Conservation (phyloP, 176 grass and related monocot species). For the Hyparrhenia diplandra region DNA sequence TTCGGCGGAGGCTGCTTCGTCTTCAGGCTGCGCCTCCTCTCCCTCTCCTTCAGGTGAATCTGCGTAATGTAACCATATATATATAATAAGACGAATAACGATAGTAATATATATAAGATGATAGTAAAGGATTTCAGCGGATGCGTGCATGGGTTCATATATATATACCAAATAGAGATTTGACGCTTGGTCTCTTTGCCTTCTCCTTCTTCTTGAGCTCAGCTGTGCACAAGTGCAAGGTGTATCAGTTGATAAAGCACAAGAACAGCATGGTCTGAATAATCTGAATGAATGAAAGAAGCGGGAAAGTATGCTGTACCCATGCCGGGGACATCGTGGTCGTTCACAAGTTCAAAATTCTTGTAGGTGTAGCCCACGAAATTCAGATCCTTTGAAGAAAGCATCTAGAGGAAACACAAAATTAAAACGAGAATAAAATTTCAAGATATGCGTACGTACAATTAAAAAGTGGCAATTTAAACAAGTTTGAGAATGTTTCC, state of each 20-base stretch:
- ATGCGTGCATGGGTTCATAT: background rate
- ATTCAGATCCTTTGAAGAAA: conserved; percentile 97
- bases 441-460: background rate
- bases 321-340: conserved; percentile 78
- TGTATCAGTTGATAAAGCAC: conserved; percentile 1
- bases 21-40: background rate
- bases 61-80: background rate
- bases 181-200: conserved; percentile 90
- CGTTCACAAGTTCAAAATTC: conserved; percentile 96
- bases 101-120: too few species aligned
- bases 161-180: conserved; percentile 66
- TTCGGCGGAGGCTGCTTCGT: background rate
- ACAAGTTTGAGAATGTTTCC: background rate
- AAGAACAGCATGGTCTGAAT: background rate
- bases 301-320: conserved; percentile 32
- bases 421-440: background rate
- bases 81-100: background rate
- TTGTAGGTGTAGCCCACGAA: conserved; percentile 99
- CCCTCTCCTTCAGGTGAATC: conserved; percentile 37
- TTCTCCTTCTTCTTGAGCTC: conserved; percentile 95
- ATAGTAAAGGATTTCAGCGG: background rate
- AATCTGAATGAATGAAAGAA: background rate
- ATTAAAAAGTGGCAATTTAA: background rate
- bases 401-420: conserved; percentile 56
- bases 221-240: conserved; percentile 36